Percentiles rank a stretch among this genome's conserved stretches.
These are phyloP conservation scores for Bombardia bombarda DNA, from an alignment of 495 filamentous ascomycete genomes.

Conservation along the genomic window DNA sequence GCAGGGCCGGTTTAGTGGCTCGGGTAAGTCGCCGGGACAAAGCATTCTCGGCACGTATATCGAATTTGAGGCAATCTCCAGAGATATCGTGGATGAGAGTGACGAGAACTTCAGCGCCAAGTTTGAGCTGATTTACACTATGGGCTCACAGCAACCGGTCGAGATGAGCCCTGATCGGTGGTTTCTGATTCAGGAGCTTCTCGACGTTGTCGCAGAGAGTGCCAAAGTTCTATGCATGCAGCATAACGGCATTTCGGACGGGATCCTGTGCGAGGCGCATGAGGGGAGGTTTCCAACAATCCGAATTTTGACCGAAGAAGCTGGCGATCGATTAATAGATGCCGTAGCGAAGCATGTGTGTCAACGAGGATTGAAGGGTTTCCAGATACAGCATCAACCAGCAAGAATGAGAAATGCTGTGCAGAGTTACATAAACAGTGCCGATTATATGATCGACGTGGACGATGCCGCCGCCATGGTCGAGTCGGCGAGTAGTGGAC, in stretches of 20 bases:
- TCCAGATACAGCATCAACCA: conserved; percentile 34
- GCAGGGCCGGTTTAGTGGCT: background rate
- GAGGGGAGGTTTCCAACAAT: conserved; percentile 27
- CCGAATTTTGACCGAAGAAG: conserved; percentile 32
- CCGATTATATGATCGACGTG: conserved; percentile 36
- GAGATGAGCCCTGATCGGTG: conserved; percentile 55
- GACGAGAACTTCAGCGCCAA: conserved; percentile 56
- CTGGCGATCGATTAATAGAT: conserved; percentile 22
- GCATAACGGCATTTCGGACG: conserved; percentile 26
- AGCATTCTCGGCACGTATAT: conserved; percentile 33
- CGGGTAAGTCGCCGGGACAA: too few relatives aligned
- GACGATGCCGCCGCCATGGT: conserved; percentile 28
- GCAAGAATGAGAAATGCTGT: conserved; percentile 27
- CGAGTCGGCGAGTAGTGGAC: conserved; percentile 19
- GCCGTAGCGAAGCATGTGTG: conserved; percentile 29
- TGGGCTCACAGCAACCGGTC: conserved; percentile 47
- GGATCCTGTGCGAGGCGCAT: conserved; percentile 7
- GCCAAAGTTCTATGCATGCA: too few relatives aligned
- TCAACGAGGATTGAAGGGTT: conserved; percentile 26
- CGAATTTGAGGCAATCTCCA: conserved; percentile 31
- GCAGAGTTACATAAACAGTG: too few relatives aligned
- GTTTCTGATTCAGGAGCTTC: conserved; percentile 48
- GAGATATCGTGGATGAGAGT: conserved; percentile 59
- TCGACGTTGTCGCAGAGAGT: conserved; percentile 31
- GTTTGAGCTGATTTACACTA: conserved; percentile 61